A percentile compares a stretch with the other conserved stretches of the same genome.
These are phyloP conservation scores for Leersia perrieri DNA, from an alignment of 176 grass and related monocot species.

Conservation along the genomic window DNA sequence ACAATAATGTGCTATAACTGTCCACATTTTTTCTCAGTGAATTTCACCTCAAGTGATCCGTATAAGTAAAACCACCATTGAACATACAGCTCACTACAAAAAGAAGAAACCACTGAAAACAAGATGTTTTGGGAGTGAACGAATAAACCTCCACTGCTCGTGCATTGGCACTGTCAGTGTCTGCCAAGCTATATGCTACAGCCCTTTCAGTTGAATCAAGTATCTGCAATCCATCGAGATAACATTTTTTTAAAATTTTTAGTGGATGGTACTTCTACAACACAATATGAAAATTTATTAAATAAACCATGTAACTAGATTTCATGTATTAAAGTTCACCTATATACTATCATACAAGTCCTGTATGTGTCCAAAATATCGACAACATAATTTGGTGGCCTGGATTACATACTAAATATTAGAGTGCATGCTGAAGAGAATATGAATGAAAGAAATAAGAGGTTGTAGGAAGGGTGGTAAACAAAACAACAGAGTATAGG, in stretches of 20 bases:
- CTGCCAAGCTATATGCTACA: conserved; percentile 57
- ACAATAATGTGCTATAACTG: background rate
- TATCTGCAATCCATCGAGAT: too few relatives aligned
- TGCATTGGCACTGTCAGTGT: conserved; percentile 43
- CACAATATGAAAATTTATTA: background rate
- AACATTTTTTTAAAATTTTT: too few relatives aligned
- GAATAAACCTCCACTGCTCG: conserved; percentile 40
- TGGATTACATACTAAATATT: too few relatives aligned
- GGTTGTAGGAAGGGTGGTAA: too few relatives aligned
- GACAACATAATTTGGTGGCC: background rate
- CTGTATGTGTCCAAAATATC: too few relatives aligned
- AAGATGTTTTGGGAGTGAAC: conserved; percentile 44
- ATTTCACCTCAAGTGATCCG: conserved; percentile 36
- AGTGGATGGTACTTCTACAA: background rate
- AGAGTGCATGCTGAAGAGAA: too few relatives aligned
- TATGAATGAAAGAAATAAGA: too few relatives aligned
- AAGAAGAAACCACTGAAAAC: conserved; percentile 57
- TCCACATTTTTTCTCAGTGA: background rate
- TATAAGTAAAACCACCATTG: conserved; percentile 71
- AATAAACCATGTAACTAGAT: background rate
- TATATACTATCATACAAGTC: too few relatives aligned
- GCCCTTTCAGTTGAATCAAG: conserved; percentile 56
- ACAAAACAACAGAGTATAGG: background rate
- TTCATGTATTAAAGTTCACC: background rate
- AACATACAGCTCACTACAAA: conserved; percentile 58